Conservation (phyloP, 495 filamentous ascomycete genomes). For the Xylaria venustula region DNA sequence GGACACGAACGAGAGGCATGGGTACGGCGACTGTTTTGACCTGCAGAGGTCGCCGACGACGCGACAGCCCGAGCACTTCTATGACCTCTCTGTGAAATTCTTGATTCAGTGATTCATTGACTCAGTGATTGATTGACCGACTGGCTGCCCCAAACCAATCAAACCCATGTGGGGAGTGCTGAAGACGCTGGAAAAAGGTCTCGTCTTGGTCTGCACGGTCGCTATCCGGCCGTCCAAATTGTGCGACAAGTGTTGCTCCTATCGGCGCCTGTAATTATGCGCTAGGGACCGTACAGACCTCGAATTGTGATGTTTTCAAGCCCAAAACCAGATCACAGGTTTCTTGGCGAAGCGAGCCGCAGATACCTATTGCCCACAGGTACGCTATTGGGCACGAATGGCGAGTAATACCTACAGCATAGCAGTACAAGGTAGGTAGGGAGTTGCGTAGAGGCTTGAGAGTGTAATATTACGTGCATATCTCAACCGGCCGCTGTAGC, state of each 20-base stretch:
- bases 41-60: constrained; percentile 7
- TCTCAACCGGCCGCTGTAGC: background rate
- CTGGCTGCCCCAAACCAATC: constrained; percentile 6
- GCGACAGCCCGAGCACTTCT: background rate
- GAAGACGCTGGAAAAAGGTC: background rate
- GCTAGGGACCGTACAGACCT: background rate
- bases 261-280: constrained; percentile 6
- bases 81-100: background rate
- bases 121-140: background rate
- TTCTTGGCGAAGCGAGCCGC: background rate
- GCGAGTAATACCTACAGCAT: background rate
- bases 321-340: constrained; percentile 5
- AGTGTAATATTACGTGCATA: constrained; percentile 13
- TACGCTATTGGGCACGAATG: background rate
- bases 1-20: background rate
- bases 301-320: constrained; percentile 2
- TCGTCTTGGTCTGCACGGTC: constrained; percentile 6
- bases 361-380: background rate
- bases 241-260: background rate
- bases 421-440: background rate
- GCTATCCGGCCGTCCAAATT: constrained; percentile 9
- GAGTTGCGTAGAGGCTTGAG: constrained; percentile 2
- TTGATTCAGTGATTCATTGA: background rate
- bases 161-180: background rate
- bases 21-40: constrained; percentile 3